Evolutionary conservation across 139 green algal species (phyloP).

Genomic region (Pseudopediastrum boryanum): DNA sequence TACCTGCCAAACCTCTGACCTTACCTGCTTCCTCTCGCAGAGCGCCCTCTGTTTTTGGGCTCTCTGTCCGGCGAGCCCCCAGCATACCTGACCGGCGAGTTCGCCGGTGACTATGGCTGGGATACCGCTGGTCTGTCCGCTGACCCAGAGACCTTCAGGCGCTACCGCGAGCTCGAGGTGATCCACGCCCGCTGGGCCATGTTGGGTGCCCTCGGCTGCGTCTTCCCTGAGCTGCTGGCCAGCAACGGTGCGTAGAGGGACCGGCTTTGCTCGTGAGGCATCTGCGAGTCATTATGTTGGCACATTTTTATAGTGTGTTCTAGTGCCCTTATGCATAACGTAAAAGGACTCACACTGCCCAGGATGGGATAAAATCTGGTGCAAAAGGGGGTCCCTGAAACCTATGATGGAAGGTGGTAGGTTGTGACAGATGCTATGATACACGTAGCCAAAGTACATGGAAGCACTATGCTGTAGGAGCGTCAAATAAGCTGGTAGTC

Average conservation of each 20-base stretch:
- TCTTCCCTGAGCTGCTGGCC: constrained; percentile 64
- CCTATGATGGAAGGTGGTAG: too few species aligned
- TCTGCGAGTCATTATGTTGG: too few species aligned
- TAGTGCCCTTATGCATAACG: too few species aligned
- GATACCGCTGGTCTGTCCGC: constrained; percentile 93
- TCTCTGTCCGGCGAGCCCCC: constrained; percentile 69
- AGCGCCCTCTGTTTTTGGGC: constrained; percentile 77
- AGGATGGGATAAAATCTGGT: too few species aligned
- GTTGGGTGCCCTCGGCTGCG: constrained; percentile 85
- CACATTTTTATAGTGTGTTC: too few species aligned
- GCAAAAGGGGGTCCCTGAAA: too few species aligned
- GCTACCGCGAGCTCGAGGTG: constrained; percentile 93
- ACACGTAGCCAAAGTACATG: too few species aligned
- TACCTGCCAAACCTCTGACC: constrained; percentile 57
- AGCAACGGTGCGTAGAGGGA: constrained; percentile 43
- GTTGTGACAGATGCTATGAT: too few species aligned
- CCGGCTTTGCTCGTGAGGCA: too few species aligned
- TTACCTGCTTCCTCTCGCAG: constrained; percentile 66
- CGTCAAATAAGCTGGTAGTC: too few species aligned
- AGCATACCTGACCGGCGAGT: constrained; percentile 87
- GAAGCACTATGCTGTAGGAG: too few species aligned
- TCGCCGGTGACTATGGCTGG: constrained; percentile 94
- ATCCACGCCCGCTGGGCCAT: constrained; percentile 98
- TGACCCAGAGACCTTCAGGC: constrained; percentile 84
- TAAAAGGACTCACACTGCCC: too few species aligned